phyloP scores from a whole-genome alignment of 768 basidiomycete species.

The Russula emetica region DNA sequence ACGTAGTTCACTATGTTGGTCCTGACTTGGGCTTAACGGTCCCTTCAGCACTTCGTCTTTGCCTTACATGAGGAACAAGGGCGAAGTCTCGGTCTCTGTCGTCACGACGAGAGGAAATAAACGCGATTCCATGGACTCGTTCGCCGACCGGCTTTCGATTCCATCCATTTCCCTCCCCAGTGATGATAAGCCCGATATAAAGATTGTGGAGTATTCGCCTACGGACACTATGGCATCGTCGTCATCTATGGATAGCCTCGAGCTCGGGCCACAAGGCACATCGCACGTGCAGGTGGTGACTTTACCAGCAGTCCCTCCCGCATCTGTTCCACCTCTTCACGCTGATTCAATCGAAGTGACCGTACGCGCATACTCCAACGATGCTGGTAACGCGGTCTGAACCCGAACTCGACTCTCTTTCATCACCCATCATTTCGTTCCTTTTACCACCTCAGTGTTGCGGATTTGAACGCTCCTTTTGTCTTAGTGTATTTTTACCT shows the following conservation, averaged over 20 bases:
- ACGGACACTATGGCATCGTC: conserved; percentile 10
- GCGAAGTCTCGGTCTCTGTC: conserved; percentile 15
- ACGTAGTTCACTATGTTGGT: neutral
- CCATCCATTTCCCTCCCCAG: conserved; percentile 17
- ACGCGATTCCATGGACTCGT: conserved; percentile 13
- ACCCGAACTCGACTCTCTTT: neutral
- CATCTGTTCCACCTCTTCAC: neutral
- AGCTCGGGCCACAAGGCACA: neutral
- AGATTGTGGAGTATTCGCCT: conserved; percentile 12
- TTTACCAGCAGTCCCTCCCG: neutral
- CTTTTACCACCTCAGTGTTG: neutral
- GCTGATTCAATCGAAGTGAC: neutral
- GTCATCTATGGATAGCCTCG: conserved; percentile 4
- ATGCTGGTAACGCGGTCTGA: conserved; percentile 14
- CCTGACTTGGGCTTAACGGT: neutral
- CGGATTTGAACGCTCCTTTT: neutral
- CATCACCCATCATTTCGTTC: neutral
- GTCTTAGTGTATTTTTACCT: conserved; percentile 12
- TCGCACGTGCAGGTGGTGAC: neutral
- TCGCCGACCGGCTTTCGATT: conserved; percentile 23
- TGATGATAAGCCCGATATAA: conserved; percentile 17
- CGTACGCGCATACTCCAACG: neutral
- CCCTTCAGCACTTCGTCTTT: conserved; percentile 6
- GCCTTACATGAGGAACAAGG: conserved; percentile 13
- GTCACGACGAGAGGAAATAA: neutral